Conservation (phyloP, 2,329 filamentous ascomycete species). For the Fusarium continuum region DNA sequence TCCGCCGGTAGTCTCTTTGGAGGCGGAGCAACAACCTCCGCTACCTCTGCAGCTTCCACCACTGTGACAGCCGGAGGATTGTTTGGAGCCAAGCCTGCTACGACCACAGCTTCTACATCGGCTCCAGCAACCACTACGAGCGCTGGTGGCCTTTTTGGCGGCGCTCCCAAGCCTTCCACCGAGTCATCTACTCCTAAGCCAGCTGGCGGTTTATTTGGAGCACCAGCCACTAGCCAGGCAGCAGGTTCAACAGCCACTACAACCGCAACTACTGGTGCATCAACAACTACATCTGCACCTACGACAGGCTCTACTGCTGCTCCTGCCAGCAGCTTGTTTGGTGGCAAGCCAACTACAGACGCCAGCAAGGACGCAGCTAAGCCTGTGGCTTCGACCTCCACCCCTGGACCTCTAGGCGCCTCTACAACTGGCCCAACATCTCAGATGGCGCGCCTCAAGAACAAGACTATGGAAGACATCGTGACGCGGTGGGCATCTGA, state of each 20-base stretch:
- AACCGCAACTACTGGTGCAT: slow-evolving; percentile 36
- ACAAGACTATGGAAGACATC: slow-evolving; percentile 99
- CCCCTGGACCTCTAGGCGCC: slow-evolving; percentile 63
- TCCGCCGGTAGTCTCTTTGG: slow-evolving; percentile 51
- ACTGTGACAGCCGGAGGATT: slow-evolving; percentile 45
- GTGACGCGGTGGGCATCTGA: slow-evolving; percentile 97
- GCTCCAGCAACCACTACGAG: slow-evolving; percentile 42
- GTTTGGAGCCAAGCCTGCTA: slow-evolving; percentile 47
- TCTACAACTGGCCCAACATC: slow-evolving; percentile 85
- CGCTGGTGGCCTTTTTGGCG: slow-evolving; percentile 40
- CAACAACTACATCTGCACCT: slow-evolving; percentile 42
- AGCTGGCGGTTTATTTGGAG: slow-evolving; percentile 42
- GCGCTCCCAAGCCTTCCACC: slow-evolving; percentile 34
- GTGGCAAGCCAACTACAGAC: slow-evolving; percentile 47
- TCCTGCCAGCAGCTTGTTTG: slow-evolving; percentile 48
- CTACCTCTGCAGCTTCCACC: slow-evolving; percentile 44
- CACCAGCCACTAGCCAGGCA: slow-evolving; percentile 30
- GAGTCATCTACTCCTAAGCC: slow-evolving; percentile 38
- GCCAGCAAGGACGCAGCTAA: slow-evolving; percentile 45
- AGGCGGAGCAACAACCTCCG: slow-evolving; percentile 41
- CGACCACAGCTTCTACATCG: slow-evolving; percentile 43
- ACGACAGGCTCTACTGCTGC: slow-evolving; percentile 44
- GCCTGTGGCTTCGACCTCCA: slow-evolving; percentile 43
- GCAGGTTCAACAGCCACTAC: slow-evolving; percentile 40
- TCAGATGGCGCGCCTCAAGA: slow-evolving; percentile 89